Percentiles rank a stretch among this genome's conserved stretches.
phyloP scores from a whole-genome alignment of 2,329 filamentous ascomycete genomes.

The Dactylellina leptospora region DNA sequence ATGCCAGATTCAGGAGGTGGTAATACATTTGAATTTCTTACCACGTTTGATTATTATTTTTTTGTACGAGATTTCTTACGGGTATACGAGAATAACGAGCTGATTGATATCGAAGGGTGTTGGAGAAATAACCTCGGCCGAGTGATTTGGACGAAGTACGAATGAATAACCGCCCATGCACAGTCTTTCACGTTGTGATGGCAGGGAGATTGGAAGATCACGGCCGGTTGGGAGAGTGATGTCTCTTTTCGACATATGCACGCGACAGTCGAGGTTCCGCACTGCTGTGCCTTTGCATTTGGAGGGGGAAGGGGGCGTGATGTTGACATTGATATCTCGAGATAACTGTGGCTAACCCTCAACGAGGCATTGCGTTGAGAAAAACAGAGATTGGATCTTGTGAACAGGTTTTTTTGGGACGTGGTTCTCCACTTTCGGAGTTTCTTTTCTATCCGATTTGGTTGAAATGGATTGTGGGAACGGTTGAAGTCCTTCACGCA shows the following conservation, averaged over 20 bases:
- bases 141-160: too few relatives aligned
- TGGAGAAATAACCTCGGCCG: background rate
- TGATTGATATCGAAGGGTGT: too few relatives aligned
- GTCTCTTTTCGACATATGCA: too few relatives aligned
- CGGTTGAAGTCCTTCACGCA: background rate
- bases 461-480: background rate
- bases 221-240: too few relatives aligned
- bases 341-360: constrained; percentile 16
- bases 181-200: too few relatives aligned
- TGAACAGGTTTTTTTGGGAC: background rate
- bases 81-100: too few relatives aligned
- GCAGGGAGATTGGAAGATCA: too few relatives aligned
- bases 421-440: constrained; percentile 24
- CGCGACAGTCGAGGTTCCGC: constrained; percentile 3
- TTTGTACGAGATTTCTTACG: constrained; percentile 15
- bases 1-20: constrained; percentile 7
- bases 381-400: constrained; percentile 15
- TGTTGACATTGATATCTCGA: background rate
- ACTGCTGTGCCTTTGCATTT: constrained; percentile 4
- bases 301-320: background rate
- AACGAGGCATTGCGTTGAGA: constrained; percentile 28
- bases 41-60: constrained; percentile 17
- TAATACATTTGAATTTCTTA: background rate
- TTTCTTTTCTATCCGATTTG: constrained; percentile 10
- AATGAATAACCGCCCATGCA: too few relatives aligned